phyloP scores from a whole-genome alignment of 495 filamentous ascomycete genomes.

The Penicillium riverlandense region DNA sequence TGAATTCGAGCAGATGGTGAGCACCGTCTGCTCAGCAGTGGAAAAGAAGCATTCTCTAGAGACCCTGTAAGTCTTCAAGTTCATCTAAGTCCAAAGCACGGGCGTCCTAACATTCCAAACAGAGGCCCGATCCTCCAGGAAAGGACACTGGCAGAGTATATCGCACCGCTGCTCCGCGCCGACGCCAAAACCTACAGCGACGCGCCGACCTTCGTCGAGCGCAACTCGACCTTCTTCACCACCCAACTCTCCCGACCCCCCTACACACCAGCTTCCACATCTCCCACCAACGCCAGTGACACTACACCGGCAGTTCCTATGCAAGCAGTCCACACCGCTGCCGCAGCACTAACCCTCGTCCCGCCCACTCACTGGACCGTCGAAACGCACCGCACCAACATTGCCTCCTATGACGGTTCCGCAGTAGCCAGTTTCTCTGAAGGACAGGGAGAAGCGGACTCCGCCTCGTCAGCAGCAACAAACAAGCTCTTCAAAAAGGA shows the following conservation, averaged over 20 bases:
- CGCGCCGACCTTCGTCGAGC: slow-evolving; percentile 47
- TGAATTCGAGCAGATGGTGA: slow-evolving; percentile 44
- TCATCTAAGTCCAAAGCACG: not conserved
- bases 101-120: not conserved
- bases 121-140: slow-evolving; percentile 26
- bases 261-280: slow-evolving; percentile 17
- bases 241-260: slow-evolving; percentile 25
- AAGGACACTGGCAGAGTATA: slow-evolving; percentile 22
- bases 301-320: slow-evolving; percentile 19
- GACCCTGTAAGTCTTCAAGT: slow-evolving; percentile 20
- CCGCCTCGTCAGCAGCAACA: slow-evolving; percentile 5
- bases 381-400: slow-evolving; percentile 30
- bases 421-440: slow-evolving; percentile 7
- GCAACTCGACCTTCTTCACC: slow-evolving; percentile 60
- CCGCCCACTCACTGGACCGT: slow-evolving; percentile 29
- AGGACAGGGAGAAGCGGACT: not conserved
- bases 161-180: slow-evolving; percentile 47
- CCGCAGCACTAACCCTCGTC: slow-evolving; percentile 30
- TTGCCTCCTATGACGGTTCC: slow-evolving; percentile 31
- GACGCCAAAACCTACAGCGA: slow-evolving; percentile 58
- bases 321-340: slow-evolving; percentile 30
- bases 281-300: slow-evolving; percentile 3
- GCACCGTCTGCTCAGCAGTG: slow-evolving; percentile 24
- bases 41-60: slow-evolving; percentile 19
- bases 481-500: slow-evolving; percentile 36